phyloP scores from a whole-genome alignment of 352 stramenopile species.

The Globisporangium cylindrosporum region DNA sequence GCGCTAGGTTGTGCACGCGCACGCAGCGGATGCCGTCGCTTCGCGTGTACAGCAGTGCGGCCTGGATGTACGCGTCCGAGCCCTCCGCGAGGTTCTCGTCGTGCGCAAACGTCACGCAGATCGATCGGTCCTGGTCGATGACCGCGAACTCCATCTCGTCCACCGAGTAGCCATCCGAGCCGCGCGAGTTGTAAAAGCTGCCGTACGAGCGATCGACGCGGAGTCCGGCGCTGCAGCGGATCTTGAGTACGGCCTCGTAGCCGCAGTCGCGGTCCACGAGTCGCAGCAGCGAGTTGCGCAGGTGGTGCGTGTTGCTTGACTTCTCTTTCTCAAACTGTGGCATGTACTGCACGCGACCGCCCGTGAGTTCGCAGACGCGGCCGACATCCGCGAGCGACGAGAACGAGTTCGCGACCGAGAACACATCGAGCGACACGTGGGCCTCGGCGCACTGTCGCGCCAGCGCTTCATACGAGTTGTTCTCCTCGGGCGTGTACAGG shows the following conservation, averaged over 20 bases:
- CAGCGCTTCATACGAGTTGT: slow-evolving; percentile 68
- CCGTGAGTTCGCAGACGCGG: slow-evolving; percentile 81
- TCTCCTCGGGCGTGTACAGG: slow-evolving; percentile 68
- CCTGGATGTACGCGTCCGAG: slow-evolving; percentile 82
- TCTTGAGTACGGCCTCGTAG: slow-evolving; percentile 88
- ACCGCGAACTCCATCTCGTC: slow-evolving; percentile 89
- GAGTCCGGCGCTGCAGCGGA: slow-evolving; percentile 80
- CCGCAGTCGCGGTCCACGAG: slow-evolving; percentile 72
- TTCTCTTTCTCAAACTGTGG: slow-evolving; percentile 86
- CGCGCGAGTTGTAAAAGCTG: slow-evolving; percentile 68
- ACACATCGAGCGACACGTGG: slow-evolving; percentile 85
- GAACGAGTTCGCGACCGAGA: slow-evolving; percentile 82
- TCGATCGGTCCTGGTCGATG: slow-evolving; percentile 83
- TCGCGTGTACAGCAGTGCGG: slow-evolving; percentile 86
- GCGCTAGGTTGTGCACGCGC: slow-evolving; percentile 88
- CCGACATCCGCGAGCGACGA: slow-evolving; percentile 78
- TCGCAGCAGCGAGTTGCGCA: slow-evolving; percentile 68
- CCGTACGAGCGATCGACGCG: slow-evolving; percentile 85
- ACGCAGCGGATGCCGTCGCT: slow-evolving; percentile 85
- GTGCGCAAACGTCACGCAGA: slow-evolving; percentile 87
- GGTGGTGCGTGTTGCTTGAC: slow-evolving; percentile 76
- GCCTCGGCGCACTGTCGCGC: slow-evolving; percentile 65
- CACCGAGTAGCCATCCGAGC: slow-evolving; percentile 51
- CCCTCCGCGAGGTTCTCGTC: slow-evolving; percentile 79
- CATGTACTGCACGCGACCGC: slow-evolving; percentile 83